Base-by-base conservation (phyloP, 2,329 filamentous ascomycete species). In the Sclerotinia nivalis region DNA sequence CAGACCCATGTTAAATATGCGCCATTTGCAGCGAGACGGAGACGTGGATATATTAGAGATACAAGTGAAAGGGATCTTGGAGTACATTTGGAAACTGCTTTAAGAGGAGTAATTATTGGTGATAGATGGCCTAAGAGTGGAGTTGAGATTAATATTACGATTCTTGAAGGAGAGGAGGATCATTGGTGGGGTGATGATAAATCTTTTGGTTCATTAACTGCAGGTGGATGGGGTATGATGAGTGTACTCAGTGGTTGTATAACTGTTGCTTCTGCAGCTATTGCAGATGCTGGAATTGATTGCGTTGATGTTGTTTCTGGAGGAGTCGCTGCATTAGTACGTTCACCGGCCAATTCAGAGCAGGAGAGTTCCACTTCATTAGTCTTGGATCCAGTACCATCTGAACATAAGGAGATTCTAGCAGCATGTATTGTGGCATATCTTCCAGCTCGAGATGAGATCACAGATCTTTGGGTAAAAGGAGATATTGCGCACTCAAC, bases 51-150 rank as follows among this genome's bases (percentile, higher is more conserved):
- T 79, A 83, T 97, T 31, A 89, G 94, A 60, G 95, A 98, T 79
- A 85, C 90, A 22, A 90, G 87, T 72, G 96, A 99, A 82, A 88
- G 94, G 65, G 96, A 99, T 78, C 85, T 99, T 2, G 93, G 93
- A 18, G 91, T 94, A 15, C 95, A 98, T 79, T 84, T 99, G 4
- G 94, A 98, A 80, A 95, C 93, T 22, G 94, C 96, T 37, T 84
- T 99, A 65, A 88, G 93, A 47, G 95, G 95, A 0, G 92, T 93
- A 10, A 89, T 98, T 65, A 95, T 98, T 77, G 93, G 93, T 20
- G 94, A 97, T 79, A 86, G 95, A 70, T 99, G 95, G 93, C 96
- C 96, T n/a, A 99, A 99, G 84, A 97, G 93, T 79, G 94, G 93
- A 58, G 90, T 97, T n/a, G 96, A 99, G 79, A 90, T 99, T 54